A percentile compares a stretch with the other conserved stretches of the same genome.
These are phyloP conservation scores for Xylariomycetidae sp. DNA, from an alignment of 2,329 filamentous ascomycete species.

Conservation along the genomic window DNA sequence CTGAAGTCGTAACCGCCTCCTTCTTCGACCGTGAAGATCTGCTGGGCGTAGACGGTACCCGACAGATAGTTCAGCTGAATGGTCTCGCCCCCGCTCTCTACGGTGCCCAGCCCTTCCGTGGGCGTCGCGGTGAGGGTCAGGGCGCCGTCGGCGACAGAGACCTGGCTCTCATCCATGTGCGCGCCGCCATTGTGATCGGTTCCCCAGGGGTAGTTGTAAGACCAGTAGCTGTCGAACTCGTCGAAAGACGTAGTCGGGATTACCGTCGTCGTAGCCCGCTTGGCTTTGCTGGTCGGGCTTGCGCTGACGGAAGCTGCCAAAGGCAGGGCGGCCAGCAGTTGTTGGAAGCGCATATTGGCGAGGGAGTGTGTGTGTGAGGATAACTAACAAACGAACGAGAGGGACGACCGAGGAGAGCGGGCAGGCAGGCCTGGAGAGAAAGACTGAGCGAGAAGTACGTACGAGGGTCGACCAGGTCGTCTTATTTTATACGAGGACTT, in stretches of 20 bases:
- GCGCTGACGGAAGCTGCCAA: constrained; percentile 1
- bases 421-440: too few relatives aligned
- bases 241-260: constrained; percentile 7
- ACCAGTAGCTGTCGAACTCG: constrained; percentile 7
- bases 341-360: constrained; percentile 3
- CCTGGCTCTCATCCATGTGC: constrained; percentile 5
- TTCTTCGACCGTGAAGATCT: constrained; percentile 32
- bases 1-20: constrained; percentile 33
- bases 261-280: constrained; percentile 3
- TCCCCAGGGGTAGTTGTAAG: constrained; percentile 7
- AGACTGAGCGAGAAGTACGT: too few relatives aligned
- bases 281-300: neutral
- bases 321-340: constrained; percentile 2
- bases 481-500: neutral
- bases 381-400: neutral
- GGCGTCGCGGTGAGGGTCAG: constrained; percentile 32
- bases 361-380: neutral
- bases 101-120: constrained; percentile 20
- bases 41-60: constrained; percentile 34
- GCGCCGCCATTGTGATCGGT: constrained; percentile 9
- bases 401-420: too few relatives aligned
- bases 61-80: constrained; percentile 30
- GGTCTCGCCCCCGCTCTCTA: constrained; percentile 4
- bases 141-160: constrained; percentile 17
- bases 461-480: neutral